Evolutionary conservation across 2,329 filamentous ascomycete species (phyloP), one percentile per base, ranked within the genome.

Genomic region (Colletotrichum chrysophilum): DNA sequence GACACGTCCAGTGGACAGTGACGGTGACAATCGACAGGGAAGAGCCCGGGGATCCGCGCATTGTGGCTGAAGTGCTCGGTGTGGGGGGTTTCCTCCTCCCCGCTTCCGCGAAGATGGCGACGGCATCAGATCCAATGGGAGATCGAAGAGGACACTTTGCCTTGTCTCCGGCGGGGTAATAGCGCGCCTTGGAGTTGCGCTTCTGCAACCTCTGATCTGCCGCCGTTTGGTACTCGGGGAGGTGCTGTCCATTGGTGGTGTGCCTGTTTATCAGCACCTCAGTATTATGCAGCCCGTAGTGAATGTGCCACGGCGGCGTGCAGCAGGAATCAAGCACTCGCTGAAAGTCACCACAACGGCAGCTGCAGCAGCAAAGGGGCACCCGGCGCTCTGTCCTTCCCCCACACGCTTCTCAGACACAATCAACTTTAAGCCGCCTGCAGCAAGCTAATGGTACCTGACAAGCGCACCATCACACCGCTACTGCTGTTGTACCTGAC

Each of bases 1-100:
- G 7, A 4, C 58, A 16, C 18, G 3, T 48, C 38, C 18, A n/a
- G 18, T 48, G 38, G 38, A n/a, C 56, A 30, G 16, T n/a, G 28
- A n/a, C 28, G 58, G n/a, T 34, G 64, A 21, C 66, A n/a, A 21
- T 24, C 30, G 70, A 69, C 74, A 68, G 70, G 70, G 74, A 69
- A 69, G 64, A 34, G 70, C 64, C 74, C 32, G 64, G 74, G 70
- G 56, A 58, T 38, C 13, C 28, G 48, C 18, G 56, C 32, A 43
- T 30, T 34, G 52, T 66, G 62, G 69, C 48, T 65, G 64, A 38
- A 43, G 16, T 68, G 55, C 9, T 10, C 55, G n/a, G 56, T 75
- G 73, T 73, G 74, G 70, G 69, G 66, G 64, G 56, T 69, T 56
- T 52, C 36, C 58, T 68, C 74, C 55, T 64, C 73, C 73, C 74